Evolutionary conservation across 2,329 filamentous ascomycete species (phyloP).

Genomic region (Xylariaceae sp.): DNA sequence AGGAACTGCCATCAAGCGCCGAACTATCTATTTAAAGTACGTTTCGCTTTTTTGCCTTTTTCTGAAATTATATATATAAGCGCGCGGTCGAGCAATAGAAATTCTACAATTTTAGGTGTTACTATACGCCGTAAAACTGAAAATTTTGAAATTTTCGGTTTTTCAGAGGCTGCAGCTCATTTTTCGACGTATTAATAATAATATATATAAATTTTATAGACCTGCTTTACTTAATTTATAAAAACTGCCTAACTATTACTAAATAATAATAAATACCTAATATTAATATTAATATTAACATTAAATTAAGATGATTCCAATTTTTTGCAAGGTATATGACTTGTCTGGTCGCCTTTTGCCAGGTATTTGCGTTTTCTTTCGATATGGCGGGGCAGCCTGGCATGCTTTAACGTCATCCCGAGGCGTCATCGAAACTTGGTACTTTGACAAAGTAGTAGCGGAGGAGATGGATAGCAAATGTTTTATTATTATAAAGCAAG

Average conservation of each 20-base stretch:
- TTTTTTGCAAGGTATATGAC: not conserved
- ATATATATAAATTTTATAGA: not conserved
- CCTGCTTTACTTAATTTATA: not conserved
- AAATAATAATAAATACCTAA: not conserved
- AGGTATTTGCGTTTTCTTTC: not conserved
- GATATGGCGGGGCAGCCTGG: not conserved
- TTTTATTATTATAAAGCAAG: too few species aligned
- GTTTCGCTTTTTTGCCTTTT: too few species aligned
- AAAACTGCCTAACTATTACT: not conserved
- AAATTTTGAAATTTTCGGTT: not conserved
- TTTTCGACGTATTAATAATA: too few species aligned
- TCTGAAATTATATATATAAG: not conserved
- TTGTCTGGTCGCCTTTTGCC: not conserved
- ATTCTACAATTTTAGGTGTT: too few species aligned
- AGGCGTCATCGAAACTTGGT: not conserved
- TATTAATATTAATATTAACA: not conserved
- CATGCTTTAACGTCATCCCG: not conserved
- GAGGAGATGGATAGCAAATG: not conserved
- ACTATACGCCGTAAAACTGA: too few species aligned
- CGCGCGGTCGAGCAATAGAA: not conserved
- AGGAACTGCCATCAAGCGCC: too few species aligned
- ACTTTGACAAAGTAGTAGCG: not conserved
- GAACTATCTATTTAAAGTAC: too few species aligned
- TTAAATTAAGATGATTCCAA: not conserved
- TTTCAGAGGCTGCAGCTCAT: not conserved